phyloP scores from a whole-genome alignment of 805 yeast species.

The Monosporozyma servazzii region DNA sequence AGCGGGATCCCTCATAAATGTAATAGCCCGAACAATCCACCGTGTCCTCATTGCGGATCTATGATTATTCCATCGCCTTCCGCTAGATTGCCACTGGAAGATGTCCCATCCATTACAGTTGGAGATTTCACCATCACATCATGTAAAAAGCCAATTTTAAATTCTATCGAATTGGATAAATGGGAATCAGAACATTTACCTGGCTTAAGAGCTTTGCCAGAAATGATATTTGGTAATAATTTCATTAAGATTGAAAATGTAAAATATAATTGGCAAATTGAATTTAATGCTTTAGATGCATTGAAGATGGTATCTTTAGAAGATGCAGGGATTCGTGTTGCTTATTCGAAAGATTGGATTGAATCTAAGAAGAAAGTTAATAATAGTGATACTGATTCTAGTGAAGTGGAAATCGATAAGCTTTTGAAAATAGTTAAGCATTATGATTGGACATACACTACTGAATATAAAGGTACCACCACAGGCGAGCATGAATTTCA shows the following conservation, averaged over 20 bases:
- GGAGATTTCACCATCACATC: constrained; percentile 71
- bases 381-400: constrained; percentile 12
- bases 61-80: constrained; percentile 74
- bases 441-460: constrained; percentile 94
- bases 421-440: constrained; percentile 63
- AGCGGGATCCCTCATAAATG: constrained; percentile 19
- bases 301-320: constrained; percentile 42
- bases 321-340: constrained; percentile 57
- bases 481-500: constrained; percentile 9
- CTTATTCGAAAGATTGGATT: constrained; percentile 83
- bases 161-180: constrained; percentile 60
- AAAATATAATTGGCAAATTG: constrained; percentile 37
- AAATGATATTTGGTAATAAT: constrained; percentile 93
- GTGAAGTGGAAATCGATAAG: constrained; percentile 28
- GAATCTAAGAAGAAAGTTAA: constrained; percentile 30
- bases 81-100: constrained; percentile 52
- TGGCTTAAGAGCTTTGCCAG: constrained; percentile 75
- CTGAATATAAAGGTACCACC: constrained; percentile 59
- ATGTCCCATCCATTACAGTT: constrained; percentile 59
- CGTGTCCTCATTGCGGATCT: constrained; percentile 56
- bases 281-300: constrained; percentile 69
- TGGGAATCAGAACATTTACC: constrained; percentile 45
- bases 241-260: constrained; percentile 43
- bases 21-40: constrained; percentile 33
- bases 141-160: constrained; percentile 65